Percentiles rank a stretch among this genome's conserved stretches.
These are phyloP conservation scores for Candida takata DNA, from an alignment of 805 yeast species.

Conservation along the genomic window DNA sequence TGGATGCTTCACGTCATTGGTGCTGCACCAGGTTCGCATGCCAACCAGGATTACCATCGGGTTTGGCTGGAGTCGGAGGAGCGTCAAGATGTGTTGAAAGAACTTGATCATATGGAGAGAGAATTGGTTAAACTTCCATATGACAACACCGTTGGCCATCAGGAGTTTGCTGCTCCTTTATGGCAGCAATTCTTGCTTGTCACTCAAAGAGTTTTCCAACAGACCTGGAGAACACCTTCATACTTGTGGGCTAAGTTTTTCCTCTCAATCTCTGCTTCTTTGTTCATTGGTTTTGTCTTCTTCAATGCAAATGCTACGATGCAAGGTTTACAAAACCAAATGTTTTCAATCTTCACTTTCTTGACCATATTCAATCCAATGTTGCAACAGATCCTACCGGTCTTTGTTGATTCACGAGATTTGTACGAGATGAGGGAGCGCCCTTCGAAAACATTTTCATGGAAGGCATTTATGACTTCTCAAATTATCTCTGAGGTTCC, in stretches of 20 bases:
- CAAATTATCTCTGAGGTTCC: constrained; percentile 64
- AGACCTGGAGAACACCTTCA: constrained; percentile 61
- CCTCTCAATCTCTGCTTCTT: constrained; percentile 46
- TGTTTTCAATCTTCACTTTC: constrained; percentile 71
- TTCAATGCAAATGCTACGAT: constrained; percentile 57
- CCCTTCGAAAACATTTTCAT: constrained; percentile 63
- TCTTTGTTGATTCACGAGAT: constrained; percentile 54
- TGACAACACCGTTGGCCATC: constrained; percentile 16
- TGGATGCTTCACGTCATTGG: constrained; percentile 89
- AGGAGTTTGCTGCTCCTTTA: constrained; percentile 35
- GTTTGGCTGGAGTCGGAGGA: constrained; percentile 73
- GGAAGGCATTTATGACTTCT: constrained; percentile 55
- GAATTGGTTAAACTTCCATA: constrained; percentile 39
- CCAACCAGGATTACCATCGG: constrained; percentile 63
- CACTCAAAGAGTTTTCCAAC: constrained; percentile 49
- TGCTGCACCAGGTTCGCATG: constrained; percentile 76
- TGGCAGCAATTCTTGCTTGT: constrained; percentile 38
- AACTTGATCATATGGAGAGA: constrained; percentile 56
- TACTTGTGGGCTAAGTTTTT: constrained; percentile 54
- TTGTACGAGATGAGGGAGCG: constrained; percentile 68
- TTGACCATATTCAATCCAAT: constrained; percentile 48
- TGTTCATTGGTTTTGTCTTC: constrained; percentile 70
- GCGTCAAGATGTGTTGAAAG: constrained; percentile 47
- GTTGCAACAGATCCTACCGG: constrained; percentile 57
- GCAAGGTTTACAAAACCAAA: constrained; percentile 76